Conservation (phyloP, 768 basidiomycete species). For the Hemileccinum impolitum region DNA sequence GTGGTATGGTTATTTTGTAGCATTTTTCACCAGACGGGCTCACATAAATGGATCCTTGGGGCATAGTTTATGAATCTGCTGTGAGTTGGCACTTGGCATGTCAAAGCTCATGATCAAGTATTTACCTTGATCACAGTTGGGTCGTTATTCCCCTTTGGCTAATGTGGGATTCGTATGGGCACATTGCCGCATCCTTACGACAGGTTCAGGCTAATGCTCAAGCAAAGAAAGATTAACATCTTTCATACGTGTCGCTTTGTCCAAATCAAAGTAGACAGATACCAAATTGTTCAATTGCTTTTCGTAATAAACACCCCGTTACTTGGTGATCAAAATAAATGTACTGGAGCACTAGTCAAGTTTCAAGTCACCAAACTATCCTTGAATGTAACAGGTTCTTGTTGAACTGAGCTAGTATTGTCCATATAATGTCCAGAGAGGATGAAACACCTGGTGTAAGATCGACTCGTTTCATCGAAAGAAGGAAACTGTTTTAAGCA, state of each 20-base stretch:
- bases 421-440: constrained; percentile 15
- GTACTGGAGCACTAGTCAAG: no score
- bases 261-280: constrained; percentile 3
- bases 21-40: background rate
- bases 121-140: constrained; percentile 51
- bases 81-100: constrained; percentile 40
- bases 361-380: no score
- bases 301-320: no score
- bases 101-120: background rate
- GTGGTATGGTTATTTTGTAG: constrained; percentile 46
- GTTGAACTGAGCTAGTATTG: background rate
- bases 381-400: no score
- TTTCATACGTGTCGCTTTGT: no score
- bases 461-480: constrained; percentile 5
- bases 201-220: constrained; percentile 29
- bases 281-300: no score
- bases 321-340: no score
- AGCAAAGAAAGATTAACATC: constrained; percentile 34
- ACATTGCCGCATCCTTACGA: constrained; percentile 63
- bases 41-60: background rate
- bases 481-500: constrained; percentile 5
- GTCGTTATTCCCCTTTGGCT: constrained; percentile 72
- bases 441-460: background rate
- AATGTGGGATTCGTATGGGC: constrained; percentile 73
- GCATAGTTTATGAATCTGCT: constrained; percentile 76